These are phyloP conservation scores for Phaeotremella fagi DNA, from an alignment of 768 basidiomycete species.

Conservation along the genomic window DNA sequence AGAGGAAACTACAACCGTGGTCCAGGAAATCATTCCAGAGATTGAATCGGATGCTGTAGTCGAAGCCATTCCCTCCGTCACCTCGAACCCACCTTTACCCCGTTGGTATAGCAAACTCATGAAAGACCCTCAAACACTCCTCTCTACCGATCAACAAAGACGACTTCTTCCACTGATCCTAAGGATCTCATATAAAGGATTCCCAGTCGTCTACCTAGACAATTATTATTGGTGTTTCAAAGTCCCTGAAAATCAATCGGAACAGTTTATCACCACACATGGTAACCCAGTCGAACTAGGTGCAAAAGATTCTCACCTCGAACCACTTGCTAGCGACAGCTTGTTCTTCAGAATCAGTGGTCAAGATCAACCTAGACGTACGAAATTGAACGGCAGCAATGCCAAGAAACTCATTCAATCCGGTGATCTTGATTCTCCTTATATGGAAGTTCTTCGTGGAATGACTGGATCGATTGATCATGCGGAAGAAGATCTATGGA, in stretches of 20 bases:
- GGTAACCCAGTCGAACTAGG: slow-evolving; percentile 28
- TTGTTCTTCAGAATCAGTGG: slow-evolving; percentile 28
- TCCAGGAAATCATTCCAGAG: neutral
- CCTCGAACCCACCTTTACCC: neutral
- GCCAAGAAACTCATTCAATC: slow-evolving; percentile 18
- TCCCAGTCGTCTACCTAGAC: slow-evolving; percentile 58
- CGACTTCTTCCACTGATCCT: slow-evolving; percentile 66
- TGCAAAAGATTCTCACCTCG: slow-evolving; percentile 21
- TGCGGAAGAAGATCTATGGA: slow-evolving; percentile 11
- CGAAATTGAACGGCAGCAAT: slow-evolving; percentile 28
- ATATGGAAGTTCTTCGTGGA: slow-evolving; percentile 16
- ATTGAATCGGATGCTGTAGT: neutral
- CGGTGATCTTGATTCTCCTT: slow-evolving; percentile 23
- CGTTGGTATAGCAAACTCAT: slow-evolving; percentile 13
- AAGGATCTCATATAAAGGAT: slow-evolving; percentile 58
- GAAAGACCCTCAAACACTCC: slow-evolving; percentile 9
- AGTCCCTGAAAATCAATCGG: slow-evolving; percentile 24
- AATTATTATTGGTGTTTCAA: slow-evolving; percentile 60
- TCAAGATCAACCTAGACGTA: slow-evolving; percentile 11
- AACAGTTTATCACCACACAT: slow-evolving; percentile 15
- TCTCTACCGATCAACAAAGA: slow-evolving; percentile 42
- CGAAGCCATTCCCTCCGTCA: neutral
- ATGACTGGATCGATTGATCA: slow-evolving; percentile 1
- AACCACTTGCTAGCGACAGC: slow-evolving; percentile 8
- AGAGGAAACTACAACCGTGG: neutral